Base-by-base conservation (phyloP, 768 basidiomycete genomes). In the Boletus tylopilopsis region DNA sequence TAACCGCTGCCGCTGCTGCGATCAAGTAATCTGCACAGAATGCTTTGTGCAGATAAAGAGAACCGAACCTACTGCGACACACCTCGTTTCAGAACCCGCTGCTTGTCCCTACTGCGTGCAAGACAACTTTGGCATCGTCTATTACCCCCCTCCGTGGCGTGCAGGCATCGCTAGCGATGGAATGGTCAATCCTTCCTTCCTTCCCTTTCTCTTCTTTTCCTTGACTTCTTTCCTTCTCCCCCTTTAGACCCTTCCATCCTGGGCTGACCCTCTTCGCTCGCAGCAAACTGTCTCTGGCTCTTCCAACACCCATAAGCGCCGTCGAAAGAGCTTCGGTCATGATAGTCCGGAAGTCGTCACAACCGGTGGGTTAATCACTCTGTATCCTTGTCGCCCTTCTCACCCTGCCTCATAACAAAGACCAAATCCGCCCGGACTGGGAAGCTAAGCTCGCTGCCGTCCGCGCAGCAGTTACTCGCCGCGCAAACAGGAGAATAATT, bases 1-100 rank as follows among this genome's bases (percentile, higher is more conserved):
- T 70, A 97, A 98, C 65, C 87, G 85, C 60, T 97, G 96, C 33
- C 81, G 96, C 64, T 99, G 96, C 67, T 99, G 96, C 67, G 94
- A 95, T 75, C 96, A 99, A 59, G 87, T 90, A 19, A 95, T 99
- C 54, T 99, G 96, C 67, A 97, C 96, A 32, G 96, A 99, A 71
- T 99, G 96, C 66, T 98, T 99, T 63, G 93, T 97, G 19, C 95
- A 97, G 72, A 98, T 99, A 72, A 98, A 97, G 74, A 87, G 96
- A 47, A 82, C 80, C 30, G 96, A 99, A 55, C 93, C 96, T 6
- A 95, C 93, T 0, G 77, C 92, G 7, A 97, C 94, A 0, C 94
- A 98, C 70, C 76, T 97, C 51, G 92, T 94, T 45, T 95, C 94
- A 9, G 96, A 99, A 62, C 93, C 94, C 2, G 94, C 95, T 13